Conservation (phyloP, 306 rosid species). For the Cucurbita moschata region DNA sequence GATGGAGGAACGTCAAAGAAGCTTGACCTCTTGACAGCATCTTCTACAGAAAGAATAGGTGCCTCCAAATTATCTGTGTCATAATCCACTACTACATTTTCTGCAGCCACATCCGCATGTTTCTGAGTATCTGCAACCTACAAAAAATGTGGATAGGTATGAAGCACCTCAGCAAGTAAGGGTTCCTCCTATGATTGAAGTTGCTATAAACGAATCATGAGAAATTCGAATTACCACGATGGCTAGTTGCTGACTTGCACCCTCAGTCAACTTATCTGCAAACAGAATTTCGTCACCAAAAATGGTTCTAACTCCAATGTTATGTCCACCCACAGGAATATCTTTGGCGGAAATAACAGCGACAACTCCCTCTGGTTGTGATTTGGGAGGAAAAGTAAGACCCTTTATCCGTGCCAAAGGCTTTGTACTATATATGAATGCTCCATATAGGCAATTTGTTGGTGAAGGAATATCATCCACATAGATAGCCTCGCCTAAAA, state of each 20-base stretch:
- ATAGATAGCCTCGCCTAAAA: constrained; percentile 74
- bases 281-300: constrained; percentile 67
- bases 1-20: constrained; percentile 58
- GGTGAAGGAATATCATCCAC: constrained; percentile 93
- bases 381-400: constrained; percentile 30
- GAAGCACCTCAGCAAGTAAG: background rate
- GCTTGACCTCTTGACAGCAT: constrained; percentile 64
- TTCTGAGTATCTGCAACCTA: constrained; percentile 93
- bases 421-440: constrained; percentile 53
- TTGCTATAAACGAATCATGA: constrained; percentile 7
- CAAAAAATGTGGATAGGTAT: background rate
- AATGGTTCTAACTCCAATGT: constrained; percentile 42
- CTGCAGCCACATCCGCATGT: constrained; percentile 65
- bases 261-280: constrained; percentile 47
- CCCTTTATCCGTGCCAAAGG: constrained; percentile 62
- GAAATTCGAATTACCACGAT: constrained; percentile 46
- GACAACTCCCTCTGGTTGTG: constrained; percentile 34
- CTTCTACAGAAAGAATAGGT: constrained; percentile 72
- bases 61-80: constrained; percentile 41
- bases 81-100: constrained; percentile 47
- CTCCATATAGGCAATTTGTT: constrained; percentile 63
- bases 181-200: background rate
- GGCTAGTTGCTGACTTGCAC: constrained; percentile 72
- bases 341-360: constrained; percentile 51
- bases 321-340: constrained; percentile 58